Conservation (phyloP, 2,329 filamentous ascomycete species). For the Beauveria australis region DNA sequence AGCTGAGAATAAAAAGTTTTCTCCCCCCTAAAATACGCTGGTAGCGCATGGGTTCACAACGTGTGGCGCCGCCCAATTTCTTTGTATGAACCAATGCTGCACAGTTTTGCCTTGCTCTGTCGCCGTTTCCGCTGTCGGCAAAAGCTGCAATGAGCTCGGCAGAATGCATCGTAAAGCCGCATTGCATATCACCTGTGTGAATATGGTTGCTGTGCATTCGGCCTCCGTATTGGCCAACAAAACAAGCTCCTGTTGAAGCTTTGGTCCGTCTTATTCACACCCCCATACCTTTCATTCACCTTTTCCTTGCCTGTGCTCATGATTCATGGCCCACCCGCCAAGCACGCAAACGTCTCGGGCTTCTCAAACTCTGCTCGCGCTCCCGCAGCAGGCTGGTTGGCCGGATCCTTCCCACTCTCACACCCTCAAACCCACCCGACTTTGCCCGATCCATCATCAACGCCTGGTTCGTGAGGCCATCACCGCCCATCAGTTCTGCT, state of each 20-base stretch:
- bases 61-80: background rate
- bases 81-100: background rate
- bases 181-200: background rate
- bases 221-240: background rate
- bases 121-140: background rate
- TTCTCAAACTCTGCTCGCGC: conserved; percentile 17
- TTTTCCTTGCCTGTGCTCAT: conserved; percentile 17
- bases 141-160: background rate
- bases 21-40: background rate
- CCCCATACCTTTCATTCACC: background rate
- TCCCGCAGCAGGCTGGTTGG: conserved; percentile 1
- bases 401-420: conserved; percentile 8
- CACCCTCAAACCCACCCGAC: conserved; percentile 11
- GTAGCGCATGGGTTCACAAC: background rate
- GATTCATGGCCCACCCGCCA: conserved; percentile 27
- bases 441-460: conserved; percentile 11
- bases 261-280: conserved; percentile 4
- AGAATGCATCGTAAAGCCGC: background rate
- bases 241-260: background rate
- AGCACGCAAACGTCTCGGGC: conserved; percentile 19
- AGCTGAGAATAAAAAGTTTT: conserved; percentile 4
- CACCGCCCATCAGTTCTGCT: conserved; percentile 6
- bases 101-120: background rate
- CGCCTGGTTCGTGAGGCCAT: conserved; percentile 13
- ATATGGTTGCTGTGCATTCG: background rate